Evolutionary conservation across 1,284 basidiomycete species (phyloP).

Genomic region (Heterobasidion parviporum): DNA sequence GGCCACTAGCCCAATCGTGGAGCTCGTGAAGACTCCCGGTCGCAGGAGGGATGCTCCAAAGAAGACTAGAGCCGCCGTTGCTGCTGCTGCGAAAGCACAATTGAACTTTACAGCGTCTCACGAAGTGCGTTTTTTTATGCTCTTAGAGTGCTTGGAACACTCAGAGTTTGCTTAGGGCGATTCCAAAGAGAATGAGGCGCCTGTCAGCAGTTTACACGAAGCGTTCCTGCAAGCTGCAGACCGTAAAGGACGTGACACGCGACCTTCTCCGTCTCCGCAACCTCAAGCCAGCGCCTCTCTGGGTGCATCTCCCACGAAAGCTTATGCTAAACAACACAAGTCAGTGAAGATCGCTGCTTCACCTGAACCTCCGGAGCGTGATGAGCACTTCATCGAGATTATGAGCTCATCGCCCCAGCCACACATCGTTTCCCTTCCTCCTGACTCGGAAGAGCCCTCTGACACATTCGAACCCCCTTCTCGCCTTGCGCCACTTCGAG

Average conservation of each 20-base stretch:
- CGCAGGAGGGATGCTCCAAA: slow-evolving; percentile 51
- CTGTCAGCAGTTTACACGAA: slow-evolving; percentile 43
- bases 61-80: slow-evolving; percentile 36
- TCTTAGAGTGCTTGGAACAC: not conserved
- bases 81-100: slow-evolving; percentile 37
- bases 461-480: not conserved
- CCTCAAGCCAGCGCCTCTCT: not conserved
- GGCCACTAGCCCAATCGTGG: slow-evolving; percentile 52
- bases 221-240: slow-evolving; percentile 33
- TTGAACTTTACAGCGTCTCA: slow-evolving; percentile 29
- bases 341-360: slow-evolving; percentile 4
- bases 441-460: slow-evolving; percentile 1
- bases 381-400: slow-evolving; percentile 3
- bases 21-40: slow-evolving; percentile 77
- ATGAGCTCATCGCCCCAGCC: slow-evolving; percentile 6
- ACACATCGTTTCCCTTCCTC: not conserved
- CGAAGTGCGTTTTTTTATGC: slow-evolving; percentile 31
- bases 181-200: slow-evolving; percentile 32
- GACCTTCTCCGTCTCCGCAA: not conserved
- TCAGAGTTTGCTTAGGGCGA: slow-evolving; percentile 15
- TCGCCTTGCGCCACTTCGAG: slow-evolving; percentile 2
- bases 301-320: not conserved
- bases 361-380: not conserved
- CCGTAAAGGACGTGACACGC: not conserved
- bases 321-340: slow-evolving; percentile 2